Evolutionary conservation across 2,329 filamentous ascomycete genomes (phyloP).

Genomic region (Fusarium agapanthi): DNA sequence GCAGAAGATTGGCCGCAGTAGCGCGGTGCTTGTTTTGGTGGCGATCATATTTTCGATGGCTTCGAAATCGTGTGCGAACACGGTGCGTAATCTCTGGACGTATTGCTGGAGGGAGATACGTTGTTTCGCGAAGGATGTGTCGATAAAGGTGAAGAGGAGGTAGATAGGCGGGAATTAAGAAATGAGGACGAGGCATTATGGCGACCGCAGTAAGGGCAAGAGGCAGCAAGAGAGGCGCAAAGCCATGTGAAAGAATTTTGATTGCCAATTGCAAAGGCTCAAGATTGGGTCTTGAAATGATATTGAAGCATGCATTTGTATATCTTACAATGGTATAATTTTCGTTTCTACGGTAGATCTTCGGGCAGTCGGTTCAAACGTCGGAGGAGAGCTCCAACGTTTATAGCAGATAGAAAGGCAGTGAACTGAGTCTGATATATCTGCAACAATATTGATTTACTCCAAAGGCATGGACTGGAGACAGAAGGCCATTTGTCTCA

Average conservation of each 20-base stretch:
- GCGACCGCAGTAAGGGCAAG: not conserved
- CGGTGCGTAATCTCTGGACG: conserved; percentile 53
- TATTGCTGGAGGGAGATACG: conserved; percentile 65
- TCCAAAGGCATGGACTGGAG: not conserved
- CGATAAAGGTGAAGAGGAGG: conserved; percentile 59
- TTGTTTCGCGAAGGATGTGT: conserved; percentile 66
- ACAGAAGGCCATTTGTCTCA: not conserved
- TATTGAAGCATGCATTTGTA: not conserved
- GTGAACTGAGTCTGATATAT: not conserved
- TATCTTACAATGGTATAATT: not conserved
- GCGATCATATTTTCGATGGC: conserved; percentile 44
- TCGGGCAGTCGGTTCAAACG: not conserved
- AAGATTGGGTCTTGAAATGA: not conserved
- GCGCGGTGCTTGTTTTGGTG: conserved; percentile 47
- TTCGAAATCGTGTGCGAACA: conserved; percentile 59
- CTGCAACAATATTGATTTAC: not conserved
- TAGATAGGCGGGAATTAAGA: conserved; percentile 38
- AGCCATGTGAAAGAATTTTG: not conserved
- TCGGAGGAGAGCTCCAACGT: not conserved
- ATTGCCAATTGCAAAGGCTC: not conserved
- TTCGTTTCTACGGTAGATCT: conserved; percentile 25
- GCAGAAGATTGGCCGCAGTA: conserved; percentile 54
- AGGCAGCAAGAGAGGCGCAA: not conserved
- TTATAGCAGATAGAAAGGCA: not conserved
- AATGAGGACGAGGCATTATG: conserved; percentile 44